These are phyloP conservation scores for Sedum album DNA, from an alignment of 164 flowering plant species.

Conservation along the genomic window DNA sequence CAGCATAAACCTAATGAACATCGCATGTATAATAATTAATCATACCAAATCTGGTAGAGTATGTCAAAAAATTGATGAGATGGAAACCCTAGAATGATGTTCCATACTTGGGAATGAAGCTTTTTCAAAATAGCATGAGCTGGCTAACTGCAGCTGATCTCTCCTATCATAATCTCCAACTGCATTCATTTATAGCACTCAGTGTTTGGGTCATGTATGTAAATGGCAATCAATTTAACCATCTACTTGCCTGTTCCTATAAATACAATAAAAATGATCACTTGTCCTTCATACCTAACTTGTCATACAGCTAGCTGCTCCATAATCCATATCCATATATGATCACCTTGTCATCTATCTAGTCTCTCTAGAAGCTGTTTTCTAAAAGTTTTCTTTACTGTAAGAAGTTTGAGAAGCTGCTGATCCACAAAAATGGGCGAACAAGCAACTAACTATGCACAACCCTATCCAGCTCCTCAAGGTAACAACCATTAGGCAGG, in stretches of 20 bases:
- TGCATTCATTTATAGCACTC: conserved; percentile 1
- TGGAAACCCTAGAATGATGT: background rate
- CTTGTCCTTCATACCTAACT: background rate
- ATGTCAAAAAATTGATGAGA: background rate
- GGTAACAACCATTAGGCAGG: background rate
- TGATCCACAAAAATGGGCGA: background rate
- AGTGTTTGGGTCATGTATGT: background rate
- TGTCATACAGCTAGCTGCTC: background rate
- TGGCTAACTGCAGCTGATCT: background rate
- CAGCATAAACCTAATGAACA: too few species aligned
- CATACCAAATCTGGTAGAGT: too few species aligned
- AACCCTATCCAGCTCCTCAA: conserved; percentile 8
- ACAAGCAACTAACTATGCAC: background rate
- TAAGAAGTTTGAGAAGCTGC: background rate
- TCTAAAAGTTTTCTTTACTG: background rate
- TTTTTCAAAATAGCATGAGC: background rate
- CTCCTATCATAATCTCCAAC: background rate
- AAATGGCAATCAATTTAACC: too few species aligned
- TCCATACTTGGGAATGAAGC: background rate
- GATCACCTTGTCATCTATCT: background rate
- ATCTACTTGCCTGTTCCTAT: background rate
- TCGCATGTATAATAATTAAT: too few species aligned
- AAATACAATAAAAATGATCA: too few species aligned
- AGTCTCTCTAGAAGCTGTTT: too few species aligned
- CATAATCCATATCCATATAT: background rate